These are phyloP conservation scores for Exophiala sp. DNA, from an alignment of 2,329 filamentous ascomycete genomes.

Conservation along the genomic window DNA sequence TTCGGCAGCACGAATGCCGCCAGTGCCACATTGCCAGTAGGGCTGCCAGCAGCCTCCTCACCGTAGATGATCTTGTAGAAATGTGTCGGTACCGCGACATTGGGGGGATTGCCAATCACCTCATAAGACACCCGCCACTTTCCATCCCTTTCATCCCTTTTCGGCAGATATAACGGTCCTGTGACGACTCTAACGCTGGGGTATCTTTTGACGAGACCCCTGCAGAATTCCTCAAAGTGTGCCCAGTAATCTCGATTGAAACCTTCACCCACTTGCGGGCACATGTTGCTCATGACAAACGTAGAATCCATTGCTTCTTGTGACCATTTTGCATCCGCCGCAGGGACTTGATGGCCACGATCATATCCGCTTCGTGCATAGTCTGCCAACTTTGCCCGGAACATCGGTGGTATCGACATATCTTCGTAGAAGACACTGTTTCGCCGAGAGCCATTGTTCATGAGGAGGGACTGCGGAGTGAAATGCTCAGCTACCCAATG, in stretches of 20 bases:
- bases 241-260: constrained; percentile 99
- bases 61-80: constrained; percentile 99
- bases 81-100: constrained; percentile 93
- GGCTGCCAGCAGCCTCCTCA: constrained; percentile 66
- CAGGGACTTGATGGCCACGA: constrained; percentile 93
- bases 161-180: constrained; percentile 87
- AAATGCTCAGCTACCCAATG: constrained; percentile 97
- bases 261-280: constrained; percentile 93
- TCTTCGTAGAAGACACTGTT: constrained; percentile 84
- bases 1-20: constrained; percentile 96
- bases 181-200: constrained; percentile 89
- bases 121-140: constrained; percentile 97
- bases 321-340: constrained; percentile 93
- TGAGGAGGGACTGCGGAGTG: constrained; percentile 75
- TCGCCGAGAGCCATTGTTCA: constrained; percentile 75
- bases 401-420: constrained; percentile 71
- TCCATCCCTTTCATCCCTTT: constrained; percentile 73
- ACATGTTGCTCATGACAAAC: constrained; percentile 94
- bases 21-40: constrained; percentile 71
- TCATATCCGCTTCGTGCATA: constrained; percentile 96
- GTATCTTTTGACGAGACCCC: constrained; percentile 73
- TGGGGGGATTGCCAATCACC: constrained; percentile 88
- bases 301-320: constrained; percentile 94
- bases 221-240: constrained; percentile 96
- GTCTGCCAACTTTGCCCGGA: constrained; percentile 85